phyloP scores from a whole-genome alignment of 306 rosid genomes.

The Pyrus communis region DNA sequence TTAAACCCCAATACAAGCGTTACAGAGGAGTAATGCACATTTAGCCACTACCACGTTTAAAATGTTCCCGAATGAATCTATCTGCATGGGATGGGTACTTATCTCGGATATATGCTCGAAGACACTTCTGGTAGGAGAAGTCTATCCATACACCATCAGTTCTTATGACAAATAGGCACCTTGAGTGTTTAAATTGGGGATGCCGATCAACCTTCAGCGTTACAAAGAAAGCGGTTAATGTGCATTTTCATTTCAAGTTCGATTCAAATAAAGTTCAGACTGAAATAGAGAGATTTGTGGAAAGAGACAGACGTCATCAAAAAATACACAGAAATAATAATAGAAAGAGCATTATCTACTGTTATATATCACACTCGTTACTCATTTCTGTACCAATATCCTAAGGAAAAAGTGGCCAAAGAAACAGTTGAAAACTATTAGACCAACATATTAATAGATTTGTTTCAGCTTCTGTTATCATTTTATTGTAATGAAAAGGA shows the following conservation, averaged over 20 bases:
- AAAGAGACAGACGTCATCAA: not conserved
- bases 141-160: conserved; percentile 85
- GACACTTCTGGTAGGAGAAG: conserved; percentile 87
- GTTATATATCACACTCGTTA: not conserved
- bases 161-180: conserved; percentile 87
- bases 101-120: conserved; percentile 59
- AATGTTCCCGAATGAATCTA: conserved; percentile 66
- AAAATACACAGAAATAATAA: not conserved
- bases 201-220: conserved; percentile 81
- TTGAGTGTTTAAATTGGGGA: conserved; percentile 59
- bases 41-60: conserved; percentile 67
- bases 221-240: not conserved
- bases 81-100: conserved; percentile 76
- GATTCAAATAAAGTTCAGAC: not conserved
- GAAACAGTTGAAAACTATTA: not conserved
- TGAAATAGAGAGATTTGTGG: not conserved
- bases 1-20: conserved; percentile 11
- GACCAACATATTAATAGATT: not conserved
- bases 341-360: not conserved
- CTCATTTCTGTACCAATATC: not conserved
- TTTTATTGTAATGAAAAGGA: not conserved
- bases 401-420: not conserved
- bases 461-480: not conserved
- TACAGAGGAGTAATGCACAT: conserved; percentile 13
- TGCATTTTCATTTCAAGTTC: not conserved